These are phyloP conservation scores for Xylaria hypoxylon DNA, from an alignment of 2,329 filamentous ascomycete genomes.

Conservation along the genomic window DNA sequence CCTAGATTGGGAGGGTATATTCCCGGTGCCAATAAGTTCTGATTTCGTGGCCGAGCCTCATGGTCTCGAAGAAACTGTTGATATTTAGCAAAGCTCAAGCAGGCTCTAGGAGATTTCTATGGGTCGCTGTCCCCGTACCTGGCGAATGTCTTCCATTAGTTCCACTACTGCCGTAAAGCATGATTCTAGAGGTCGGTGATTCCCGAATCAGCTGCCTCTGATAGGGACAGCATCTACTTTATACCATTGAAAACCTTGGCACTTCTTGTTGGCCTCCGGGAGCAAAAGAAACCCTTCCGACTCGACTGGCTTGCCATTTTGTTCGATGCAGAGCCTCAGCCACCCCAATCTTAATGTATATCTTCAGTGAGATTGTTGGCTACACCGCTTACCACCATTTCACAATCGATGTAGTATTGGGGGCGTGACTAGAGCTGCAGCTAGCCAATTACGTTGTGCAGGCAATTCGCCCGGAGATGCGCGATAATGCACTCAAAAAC, in stretches of 20 bases:
- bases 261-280: neutral
- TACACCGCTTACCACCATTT: conserved; percentile 1
- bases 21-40: neutral
- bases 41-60: neutral
- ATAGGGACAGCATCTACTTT: neutral
- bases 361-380: neutral
- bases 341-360: neutral
- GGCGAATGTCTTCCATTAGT: neutral
- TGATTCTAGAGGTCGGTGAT: neutral
- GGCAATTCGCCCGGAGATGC: conserved; percentile 1
- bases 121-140: neutral
- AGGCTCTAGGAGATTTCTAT: neutral
- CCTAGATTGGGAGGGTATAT: neutral
- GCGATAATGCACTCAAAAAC: conserved; percentile 11
- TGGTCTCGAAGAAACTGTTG: neutral
- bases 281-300: neutral
- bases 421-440: conserved; percentile 7
- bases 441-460: neutral
- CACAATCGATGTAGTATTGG: conserved; percentile 5
- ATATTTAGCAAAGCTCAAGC: neutral
- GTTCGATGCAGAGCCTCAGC: conserved; percentile 6
- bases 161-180: neutral
- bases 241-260: neutral
- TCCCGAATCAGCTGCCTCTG: neutral
- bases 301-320: conserved; percentile 11